A percentile compares a stretch with the other conserved stretches of the same genome.
Evolutionary conservation across 1,284 basidiomycete genomes (phyloP).

Genomic region (Ustilago tritici): DNA sequence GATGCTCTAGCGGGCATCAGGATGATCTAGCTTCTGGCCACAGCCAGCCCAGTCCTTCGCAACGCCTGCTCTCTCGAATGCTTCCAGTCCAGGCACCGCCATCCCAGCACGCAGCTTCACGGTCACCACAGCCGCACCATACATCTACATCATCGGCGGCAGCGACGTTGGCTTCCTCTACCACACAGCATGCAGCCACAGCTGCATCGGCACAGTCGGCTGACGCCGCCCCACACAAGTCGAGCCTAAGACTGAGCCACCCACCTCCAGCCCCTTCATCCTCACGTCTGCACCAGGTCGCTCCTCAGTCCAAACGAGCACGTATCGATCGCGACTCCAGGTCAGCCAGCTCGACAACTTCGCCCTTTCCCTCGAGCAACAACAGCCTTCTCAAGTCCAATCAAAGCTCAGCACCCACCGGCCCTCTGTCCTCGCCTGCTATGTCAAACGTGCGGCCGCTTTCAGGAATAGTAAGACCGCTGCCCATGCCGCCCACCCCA

Average conservation of each 20-base stretch:
- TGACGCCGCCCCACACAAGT: slow-evolving; percentile 11
- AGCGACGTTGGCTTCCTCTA: not conserved
- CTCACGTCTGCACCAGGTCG: slow-evolving; percentile 7
- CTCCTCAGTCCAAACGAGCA: slow-evolving; percentile 29
- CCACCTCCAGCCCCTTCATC: slow-evolving; percentile 31
- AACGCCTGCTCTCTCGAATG: slow-evolving; percentile 28
- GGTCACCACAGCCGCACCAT: not conserved
- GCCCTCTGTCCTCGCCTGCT: slow-evolving; percentile 13
- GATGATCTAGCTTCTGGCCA: not conserved
- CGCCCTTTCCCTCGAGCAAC: slow-evolving; percentile 10
- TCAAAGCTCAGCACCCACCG: slow-evolving; percentile 14
- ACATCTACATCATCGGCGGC: not conserved
- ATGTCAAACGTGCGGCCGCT: slow-evolving; percentile 25
- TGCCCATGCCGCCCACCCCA: slow-evolving; percentile 23
- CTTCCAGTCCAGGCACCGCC: slow-evolving; percentile 17
- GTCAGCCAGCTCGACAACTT: slow-evolving; percentile 10
- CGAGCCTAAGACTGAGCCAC: slow-evolving; percentile 31
- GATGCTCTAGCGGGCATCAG: slow-evolving; percentile 8
- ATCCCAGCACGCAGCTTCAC: not conserved
- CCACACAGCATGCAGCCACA: not conserved
- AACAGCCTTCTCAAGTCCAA: not conserved
- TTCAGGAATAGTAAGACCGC: slow-evolving; percentile 29
- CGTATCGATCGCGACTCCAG: slow-evolving; percentile 10
- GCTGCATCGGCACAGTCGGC: not conserved
- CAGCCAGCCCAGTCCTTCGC: slow-evolving; percentile 14